Conservation (phyloP, 2,329 filamentous ascomycete genomes). For the Emericellopsis atlantica region DNA sequence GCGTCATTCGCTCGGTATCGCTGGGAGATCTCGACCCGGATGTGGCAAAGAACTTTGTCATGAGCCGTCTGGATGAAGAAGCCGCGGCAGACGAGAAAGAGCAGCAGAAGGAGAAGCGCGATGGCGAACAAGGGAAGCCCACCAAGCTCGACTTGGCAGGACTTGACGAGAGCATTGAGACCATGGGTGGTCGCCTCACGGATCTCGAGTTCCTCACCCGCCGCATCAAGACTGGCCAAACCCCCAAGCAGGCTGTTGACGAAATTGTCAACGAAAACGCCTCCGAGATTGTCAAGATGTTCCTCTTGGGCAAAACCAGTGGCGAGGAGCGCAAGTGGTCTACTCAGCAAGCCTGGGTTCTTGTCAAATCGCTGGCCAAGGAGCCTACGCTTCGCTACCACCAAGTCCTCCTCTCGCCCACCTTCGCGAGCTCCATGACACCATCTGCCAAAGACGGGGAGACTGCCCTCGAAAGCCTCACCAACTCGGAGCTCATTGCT, state of each 20-base stretch:
- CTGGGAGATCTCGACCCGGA: constrained; percentile 78
- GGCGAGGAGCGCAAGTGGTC: constrained; percentile 54
- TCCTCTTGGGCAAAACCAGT: constrained; percentile 52
- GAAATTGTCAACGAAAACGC: constrained; percentile 86
- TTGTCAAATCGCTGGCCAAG: constrained; percentile 69
- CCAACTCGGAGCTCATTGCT: constrained; percentile 75
- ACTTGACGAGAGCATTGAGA: constrained; percentile 69
- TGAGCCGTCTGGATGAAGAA: constrained; percentile 54
- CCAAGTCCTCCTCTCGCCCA: constrained; percentile 64
- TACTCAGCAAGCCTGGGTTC: constrained; percentile 76
- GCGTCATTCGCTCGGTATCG: constrained; percentile 77
- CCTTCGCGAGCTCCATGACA: constrained; percentile 50
- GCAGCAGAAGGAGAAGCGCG: constrained; percentile 10
- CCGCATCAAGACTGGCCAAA: constrained; percentile 76
- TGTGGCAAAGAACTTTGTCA: constrained; percentile 81
- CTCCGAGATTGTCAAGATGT: constrained; percentile 88
- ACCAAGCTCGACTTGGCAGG: constrained; percentile 42
- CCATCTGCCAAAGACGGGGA: constrained; percentile 49
- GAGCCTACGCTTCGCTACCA: constrained; percentile 67
- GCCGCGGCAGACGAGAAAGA: constrained; percentile 15
- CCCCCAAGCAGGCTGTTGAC: constrained; percentile 64
- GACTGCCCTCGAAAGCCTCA: constrained; percentile 63
- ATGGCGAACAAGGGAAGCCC: constrained; percentile 8
- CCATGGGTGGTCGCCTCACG: constrained; percentile 82
- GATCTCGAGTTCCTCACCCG: constrained; percentile 92